These are phyloP conservation scores for Russula emetica DNA, from an alignment of 768 basidiomycete species.

Conservation along the genomic window DNA sequence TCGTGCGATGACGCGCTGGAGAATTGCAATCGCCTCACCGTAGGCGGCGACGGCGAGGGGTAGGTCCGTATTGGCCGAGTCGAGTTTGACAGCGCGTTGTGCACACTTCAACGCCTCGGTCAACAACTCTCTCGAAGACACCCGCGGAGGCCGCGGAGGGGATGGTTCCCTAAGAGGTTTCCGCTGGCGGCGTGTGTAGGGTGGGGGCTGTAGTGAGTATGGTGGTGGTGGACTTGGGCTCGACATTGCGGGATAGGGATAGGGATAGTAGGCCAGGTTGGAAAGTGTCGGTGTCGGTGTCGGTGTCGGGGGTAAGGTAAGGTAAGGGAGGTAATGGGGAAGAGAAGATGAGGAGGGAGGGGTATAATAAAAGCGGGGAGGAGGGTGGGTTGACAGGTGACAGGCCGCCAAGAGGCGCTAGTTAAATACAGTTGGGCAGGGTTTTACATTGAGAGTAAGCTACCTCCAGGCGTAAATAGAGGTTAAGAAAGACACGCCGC, in stretches of 20 bases:
- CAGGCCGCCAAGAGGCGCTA: neutral
- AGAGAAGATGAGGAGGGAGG: too few relatives aligned
- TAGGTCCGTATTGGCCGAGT: neutral
- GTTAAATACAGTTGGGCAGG: neutral
- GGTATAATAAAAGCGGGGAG: neutral
- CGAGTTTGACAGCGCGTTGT: conserved; percentile 16
- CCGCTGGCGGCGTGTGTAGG: neutral
- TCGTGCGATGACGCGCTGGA: conserved; percentile 39
- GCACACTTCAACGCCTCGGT: conserved; percentile 7
- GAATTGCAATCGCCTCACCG: conserved; percentile 33
- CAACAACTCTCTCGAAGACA: conserved; percentile 7
- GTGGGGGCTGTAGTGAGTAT: neutral
- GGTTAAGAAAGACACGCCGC: neutral
- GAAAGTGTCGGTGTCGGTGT: too few relatives aligned
- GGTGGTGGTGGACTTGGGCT: neutral
- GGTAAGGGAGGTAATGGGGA: neutral
- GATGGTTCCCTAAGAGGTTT: neutral
- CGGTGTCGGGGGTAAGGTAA: neutral
- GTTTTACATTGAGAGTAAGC: neutral
- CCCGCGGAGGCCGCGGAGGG: neutral
- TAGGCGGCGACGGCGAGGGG: conserved; percentile 8
- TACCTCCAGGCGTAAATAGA: neutral
- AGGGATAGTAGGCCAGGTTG: neutral
- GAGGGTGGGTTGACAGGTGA: neutral
- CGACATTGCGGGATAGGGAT: neutral